phyloP scores from a whole-genome alignment of 75 land plant genomes.

The Adiantum capillusveneris region DNA sequence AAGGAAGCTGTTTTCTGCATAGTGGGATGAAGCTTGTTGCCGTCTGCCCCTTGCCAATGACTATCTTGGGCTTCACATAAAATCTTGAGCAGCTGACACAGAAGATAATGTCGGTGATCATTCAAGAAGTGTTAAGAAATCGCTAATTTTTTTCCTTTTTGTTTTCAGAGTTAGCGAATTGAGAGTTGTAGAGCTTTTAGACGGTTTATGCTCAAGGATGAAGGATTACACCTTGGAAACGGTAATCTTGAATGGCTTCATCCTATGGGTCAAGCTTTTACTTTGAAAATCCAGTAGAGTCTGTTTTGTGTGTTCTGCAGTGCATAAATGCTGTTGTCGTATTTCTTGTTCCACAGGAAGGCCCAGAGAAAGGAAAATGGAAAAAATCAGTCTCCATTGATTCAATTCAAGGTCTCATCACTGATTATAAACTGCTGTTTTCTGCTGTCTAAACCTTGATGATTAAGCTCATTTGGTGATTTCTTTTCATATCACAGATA shows the following conservation, averaged over 20 bases:
- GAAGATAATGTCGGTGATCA: no score
- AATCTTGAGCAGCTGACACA: no score
- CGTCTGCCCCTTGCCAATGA: no score
- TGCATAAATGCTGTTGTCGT: not conserved
- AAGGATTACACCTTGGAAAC: conserved; percentile 75
- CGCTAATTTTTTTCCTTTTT: conserved; percentile 1
- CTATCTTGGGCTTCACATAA: no score
- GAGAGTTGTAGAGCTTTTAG: conserved; percentile 86
- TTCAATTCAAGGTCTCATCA: not conserved
- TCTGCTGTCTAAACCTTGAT: not conserved
- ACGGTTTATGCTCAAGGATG: conserved; percentile 89
- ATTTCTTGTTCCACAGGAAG: not conserved
- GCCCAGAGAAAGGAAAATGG: not conserved
- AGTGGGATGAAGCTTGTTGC: no score
- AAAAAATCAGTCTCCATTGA: not conserved
- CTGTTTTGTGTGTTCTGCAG: conserved; percentile 2
- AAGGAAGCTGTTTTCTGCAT: no score
- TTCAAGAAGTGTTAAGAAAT: no score
- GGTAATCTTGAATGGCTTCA: conserved; percentile 25
- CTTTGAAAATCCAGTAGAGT: not conserved
- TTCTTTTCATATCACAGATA: conserved; percentile 9
- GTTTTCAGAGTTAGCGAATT: conserved; percentile 77
- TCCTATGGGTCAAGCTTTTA: not conserved
- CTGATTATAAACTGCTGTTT: not conserved
- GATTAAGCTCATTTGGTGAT: not conserved